Percentiles rank a stretch among this genome's conserved stretches.
phyloP scores from a whole-genome alignment of 179 eudicot species.

The Vitellaria paradoxa region DNA sequence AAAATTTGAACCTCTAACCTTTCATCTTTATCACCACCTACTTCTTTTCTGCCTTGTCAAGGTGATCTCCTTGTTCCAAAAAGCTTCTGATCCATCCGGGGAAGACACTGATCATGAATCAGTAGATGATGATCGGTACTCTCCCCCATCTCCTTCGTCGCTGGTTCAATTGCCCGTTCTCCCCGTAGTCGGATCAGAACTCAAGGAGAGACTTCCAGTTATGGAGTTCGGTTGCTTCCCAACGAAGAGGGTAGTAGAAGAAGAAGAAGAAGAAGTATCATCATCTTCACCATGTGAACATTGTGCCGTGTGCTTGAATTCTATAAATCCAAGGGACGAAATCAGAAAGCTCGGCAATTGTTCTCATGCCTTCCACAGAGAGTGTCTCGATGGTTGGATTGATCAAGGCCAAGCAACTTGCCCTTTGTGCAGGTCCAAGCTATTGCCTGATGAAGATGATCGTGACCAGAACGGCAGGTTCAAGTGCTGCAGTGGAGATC shows the following conservation, averaged over 20 bases:
- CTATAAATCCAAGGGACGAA: slow-evolving; percentile 3
- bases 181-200: not conserved
- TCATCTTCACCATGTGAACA: not conserved
- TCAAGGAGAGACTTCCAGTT: slow-evolving; percentile 17
- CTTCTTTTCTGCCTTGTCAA: no score
- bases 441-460: not conserved
- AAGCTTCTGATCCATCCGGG: slow-evolving; percentile 26
- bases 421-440: slow-evolving; percentile 22
- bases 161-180: slow-evolving; percentile 10
- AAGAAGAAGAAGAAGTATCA: not conserved
- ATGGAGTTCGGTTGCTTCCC: not conserved
- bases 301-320: slow-evolving; percentile 23
- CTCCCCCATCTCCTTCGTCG: slow-evolving; percentile 4
- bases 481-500: slow-evolving; percentile 4
- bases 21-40: no score
- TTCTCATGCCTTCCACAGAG: slow-evolving; percentile 19
- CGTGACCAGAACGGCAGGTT: not conserved
- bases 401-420: slow-evolving; percentile 16
- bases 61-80: slow-evolving; percentile 46
- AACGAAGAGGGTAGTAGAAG: not conserved
- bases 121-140: not conserved
- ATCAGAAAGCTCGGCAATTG: slow-evolving; percentile 23
- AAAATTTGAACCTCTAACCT: no score
- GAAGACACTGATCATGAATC: slow-evolving; percentile 32
- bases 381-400: slow-evolving; percentile 25